These are phyloP conservation scores for Symbiodinium pilosum DNA, from an alignment of 73 alveolate genomes.

Conservation along the genomic window DNA sequence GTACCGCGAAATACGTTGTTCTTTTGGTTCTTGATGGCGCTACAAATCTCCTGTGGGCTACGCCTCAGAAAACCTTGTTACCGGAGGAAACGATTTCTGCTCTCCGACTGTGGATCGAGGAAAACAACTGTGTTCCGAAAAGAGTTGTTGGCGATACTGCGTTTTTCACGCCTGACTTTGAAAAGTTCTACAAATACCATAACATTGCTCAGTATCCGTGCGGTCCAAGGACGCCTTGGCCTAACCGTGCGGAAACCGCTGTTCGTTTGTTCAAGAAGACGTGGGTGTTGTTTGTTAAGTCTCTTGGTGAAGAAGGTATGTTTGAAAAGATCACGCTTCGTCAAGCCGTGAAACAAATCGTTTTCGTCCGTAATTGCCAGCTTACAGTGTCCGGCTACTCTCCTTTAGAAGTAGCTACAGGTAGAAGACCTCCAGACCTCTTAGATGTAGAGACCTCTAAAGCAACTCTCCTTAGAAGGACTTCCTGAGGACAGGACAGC, in stretches of 20 bases:
- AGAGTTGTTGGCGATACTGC: too few species aligned
- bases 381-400: conserved; percentile 16
- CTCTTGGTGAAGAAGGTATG: neutral
- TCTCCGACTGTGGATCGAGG: too few species aligned
- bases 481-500: neutral
- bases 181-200: too few species aligned
- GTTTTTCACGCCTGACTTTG: too few species aligned
- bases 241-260: neutral
- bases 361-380: conserved; percentile 10
- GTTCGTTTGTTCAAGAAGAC: neutral
- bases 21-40: too few species aligned
- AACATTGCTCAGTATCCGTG: too few species aligned
- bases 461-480: neutral
- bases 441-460: neutral
- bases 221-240: neutral
- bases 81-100: too few species aligned
- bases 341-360: neutral
- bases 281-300: neutral
- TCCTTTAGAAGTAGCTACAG: conserved; percentile 25
- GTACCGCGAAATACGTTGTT: too few species aligned
- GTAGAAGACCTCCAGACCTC: conserved; percentile 24
- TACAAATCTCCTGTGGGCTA: too few species aligned
- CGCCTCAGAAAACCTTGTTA: too few species aligned
- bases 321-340: neutral
- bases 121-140: too few species aligned